phyloP scores from a whole-genome alignment of 2,329 filamentous ascomycete species.

The Ceratocystis colombiana region DNA sequence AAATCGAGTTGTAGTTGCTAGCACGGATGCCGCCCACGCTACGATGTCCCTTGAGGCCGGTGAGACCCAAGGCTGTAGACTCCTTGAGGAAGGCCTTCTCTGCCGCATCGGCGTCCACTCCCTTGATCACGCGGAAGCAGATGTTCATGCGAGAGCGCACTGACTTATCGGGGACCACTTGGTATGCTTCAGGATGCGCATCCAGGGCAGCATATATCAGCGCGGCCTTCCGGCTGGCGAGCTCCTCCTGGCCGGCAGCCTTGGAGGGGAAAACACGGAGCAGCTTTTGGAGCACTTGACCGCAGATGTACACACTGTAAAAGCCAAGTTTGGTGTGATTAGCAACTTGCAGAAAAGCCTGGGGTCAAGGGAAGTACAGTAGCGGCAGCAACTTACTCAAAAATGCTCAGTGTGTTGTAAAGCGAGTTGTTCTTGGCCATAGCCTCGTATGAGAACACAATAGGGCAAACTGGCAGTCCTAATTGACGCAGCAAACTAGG shows the following conservation, averaged over 20 bases:
- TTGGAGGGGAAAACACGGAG: conserved; percentile 55
- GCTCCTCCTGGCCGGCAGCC: conserved; percentile 63
- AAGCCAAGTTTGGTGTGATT: conserved; percentile 17
- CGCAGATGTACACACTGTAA: conserved; percentile 69
- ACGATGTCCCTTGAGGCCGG: conserved; percentile 80
- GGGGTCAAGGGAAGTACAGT: background rate
- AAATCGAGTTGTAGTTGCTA: conserved; percentile 81
- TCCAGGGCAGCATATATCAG: conserved; percentile 72
- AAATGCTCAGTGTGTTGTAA: conserved; percentile 93
- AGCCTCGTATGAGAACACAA: conserved; percentile 71
- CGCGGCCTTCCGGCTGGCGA: conserved; percentile 64
- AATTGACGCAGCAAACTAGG: conserved; percentile 62
- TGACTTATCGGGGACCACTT: conserved; percentile 62
- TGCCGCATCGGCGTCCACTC: conserved; percentile 52
- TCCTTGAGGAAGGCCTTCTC: conserved; percentile 74
- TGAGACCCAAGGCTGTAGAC: conserved; percentile 56
- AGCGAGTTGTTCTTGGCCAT: conserved; percentile 88
- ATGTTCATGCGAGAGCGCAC: conserved; percentile 88
- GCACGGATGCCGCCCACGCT: conserved; percentile 77
- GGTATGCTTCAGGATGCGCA: conserved; percentile 60
- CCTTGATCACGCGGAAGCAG: conserved; percentile 65
- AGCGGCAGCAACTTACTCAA: conserved; percentile 47
- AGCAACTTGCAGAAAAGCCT: background rate
- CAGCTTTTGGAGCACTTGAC: conserved; percentile 73
- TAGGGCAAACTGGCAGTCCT: conserved; percentile 64